Evolutionary conservation across 2,329 filamentous ascomycete species (phyloP), one percentile per base, ranked within the genome.

Genomic region (Macrophomina pseudophaseolina): DNA sequence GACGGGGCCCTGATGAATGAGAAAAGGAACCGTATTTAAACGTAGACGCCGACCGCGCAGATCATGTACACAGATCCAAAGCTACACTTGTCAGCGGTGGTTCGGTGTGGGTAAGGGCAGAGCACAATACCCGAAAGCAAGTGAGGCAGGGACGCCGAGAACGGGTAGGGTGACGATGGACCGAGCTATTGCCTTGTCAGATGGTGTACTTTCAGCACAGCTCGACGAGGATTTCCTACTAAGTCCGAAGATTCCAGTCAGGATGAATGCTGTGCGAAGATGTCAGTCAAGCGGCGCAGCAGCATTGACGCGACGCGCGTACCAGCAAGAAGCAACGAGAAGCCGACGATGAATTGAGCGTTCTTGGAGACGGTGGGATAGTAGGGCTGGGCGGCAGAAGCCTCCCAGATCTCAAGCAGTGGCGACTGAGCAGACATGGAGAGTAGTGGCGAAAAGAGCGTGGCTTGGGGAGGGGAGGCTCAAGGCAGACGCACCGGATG

Each of bases 41-140:
- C 93, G 89, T 99, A 98, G 77, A 99, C 95, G 79, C 95, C 95
- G 78, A 95, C 95, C 68, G 94, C 95, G 82, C 95, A 99, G 82
- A 99, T 98, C 91, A 97, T 97, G 82, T 95, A 97, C 53, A 99
- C 93, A 60, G 94, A 90, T 73, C 95, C 95, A 80, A 97, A 91
- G 60, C 94, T 97, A 75, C n/a, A 11, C 23, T 23, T n/a, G 46
- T 71, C 38, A 71, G 67, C 51, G 42, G 56, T 49, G 30, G 64
- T 67, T 58, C 59, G 48, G 56, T 5, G 16, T 8, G n/a, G 40
- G 28, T 18, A 35, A 33, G 64, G 14, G 16, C 59, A 63, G 53
- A 58, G 63, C 56, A 46, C 82, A 44, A 28, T 67, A 98, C 94
- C 92, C 94, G 82, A 97, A 88, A 69, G 93, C 91, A 73, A 96